A percentile compares a stretch with the other conserved stretches of the same genome.
Conservation (phyloP, 2,329 filamentous ascomycete genomes). For the Pseudogymnoascus sp. region DNA sequence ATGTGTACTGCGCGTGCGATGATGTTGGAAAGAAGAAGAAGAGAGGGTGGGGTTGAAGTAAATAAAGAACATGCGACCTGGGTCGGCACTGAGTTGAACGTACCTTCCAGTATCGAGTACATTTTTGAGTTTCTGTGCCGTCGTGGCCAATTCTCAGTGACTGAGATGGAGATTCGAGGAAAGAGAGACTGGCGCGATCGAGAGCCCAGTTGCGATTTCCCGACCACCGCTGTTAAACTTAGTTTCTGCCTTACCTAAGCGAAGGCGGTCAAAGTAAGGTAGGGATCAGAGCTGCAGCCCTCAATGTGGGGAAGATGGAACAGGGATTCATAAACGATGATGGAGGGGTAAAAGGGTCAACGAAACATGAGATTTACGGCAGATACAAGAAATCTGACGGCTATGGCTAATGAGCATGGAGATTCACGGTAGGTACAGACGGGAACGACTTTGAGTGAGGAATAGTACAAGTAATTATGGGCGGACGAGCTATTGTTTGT, state of each 20-base stretch:
- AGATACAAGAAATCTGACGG: not conserved
- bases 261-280: constrained; percentile 6
- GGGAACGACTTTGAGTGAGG: not conserved
- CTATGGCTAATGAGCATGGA: not conserved
- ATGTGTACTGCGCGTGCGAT: not conserved
- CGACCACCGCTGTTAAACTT: not conserved
- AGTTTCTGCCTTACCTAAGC: constrained; percentile 10
- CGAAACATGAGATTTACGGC: not conserved
- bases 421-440: too few species aligned
- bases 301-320: constrained; percentile 1
- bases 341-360: constrained; percentile 2
- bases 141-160: constrained; percentile 1
- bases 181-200: constrained; percentile 6
- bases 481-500: not conserved
- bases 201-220: constrained; percentile 6
- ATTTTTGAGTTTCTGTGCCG: constrained; percentile 1
- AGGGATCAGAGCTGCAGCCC: not conserved
- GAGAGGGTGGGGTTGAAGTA: not conserved
- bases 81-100: not conserved
- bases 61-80: not conserved
- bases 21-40: not conserved
- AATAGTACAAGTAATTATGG: not conserved
- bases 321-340: not conserved
- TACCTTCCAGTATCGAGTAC: constrained; percentile 9
- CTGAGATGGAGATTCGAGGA: not conserved